A percentile compares a stretch with the other conserved stretches of the same genome.
Conservation (phyloP, 73 alveolate genomes). For the Paramecium pentaurelia region DNA sequence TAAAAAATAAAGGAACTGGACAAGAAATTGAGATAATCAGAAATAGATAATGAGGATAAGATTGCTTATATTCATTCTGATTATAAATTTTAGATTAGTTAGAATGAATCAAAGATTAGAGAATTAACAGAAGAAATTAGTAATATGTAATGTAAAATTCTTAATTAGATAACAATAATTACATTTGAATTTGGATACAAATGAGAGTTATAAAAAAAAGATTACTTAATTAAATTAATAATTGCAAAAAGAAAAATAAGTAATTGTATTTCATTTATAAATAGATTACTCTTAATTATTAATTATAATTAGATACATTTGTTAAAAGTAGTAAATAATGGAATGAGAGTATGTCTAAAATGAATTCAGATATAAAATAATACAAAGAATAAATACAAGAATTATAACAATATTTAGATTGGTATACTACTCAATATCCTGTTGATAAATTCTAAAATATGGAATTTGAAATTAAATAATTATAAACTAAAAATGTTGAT, state of each 20-base stretch:
- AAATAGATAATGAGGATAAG: not conserved
- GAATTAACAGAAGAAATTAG: not conserved
- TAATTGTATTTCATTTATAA: not conserved
- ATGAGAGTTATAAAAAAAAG: conserved; percentile 14
- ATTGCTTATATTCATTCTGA: not conserved
- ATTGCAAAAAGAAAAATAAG: not conserved
- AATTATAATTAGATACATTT: not conserved
- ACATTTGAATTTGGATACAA: not conserved
- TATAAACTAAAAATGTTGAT: not conserved
- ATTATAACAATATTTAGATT: not conserved
- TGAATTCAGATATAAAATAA: not conserved
- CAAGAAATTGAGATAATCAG: not conserved
- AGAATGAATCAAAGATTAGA: not conserved
- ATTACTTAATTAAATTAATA: not conserved
- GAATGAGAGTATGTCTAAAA: not conserved
- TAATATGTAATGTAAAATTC: not conserved
- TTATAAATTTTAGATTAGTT: not conserved
- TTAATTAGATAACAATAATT: not conserved
- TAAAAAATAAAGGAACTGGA: not conserved
- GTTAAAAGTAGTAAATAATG: not conserved
- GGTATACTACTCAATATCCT: not conserved
- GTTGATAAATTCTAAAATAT: not conserved
- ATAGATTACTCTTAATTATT: not conserved
- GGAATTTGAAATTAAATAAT: not conserved
- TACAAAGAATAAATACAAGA: not conserved